Evolutionary conservation across 495 filamentous ascomycete genomes (phyloP), one percentile per base, ranked within the genome.

Genomic region (Penicillium silybi): DNA sequence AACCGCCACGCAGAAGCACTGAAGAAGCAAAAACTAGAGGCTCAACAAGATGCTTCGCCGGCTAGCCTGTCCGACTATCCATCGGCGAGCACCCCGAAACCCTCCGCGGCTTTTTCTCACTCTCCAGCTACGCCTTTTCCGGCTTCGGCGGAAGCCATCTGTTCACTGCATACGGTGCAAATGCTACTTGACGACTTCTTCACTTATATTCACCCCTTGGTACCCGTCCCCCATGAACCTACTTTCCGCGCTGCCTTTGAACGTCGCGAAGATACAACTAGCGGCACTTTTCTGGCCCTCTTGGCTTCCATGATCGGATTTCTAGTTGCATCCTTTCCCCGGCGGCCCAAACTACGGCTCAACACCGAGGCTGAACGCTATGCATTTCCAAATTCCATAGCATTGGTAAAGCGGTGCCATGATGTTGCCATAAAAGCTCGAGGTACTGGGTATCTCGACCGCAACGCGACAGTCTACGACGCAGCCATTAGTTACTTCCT

Each of bases 401-500:
- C 79, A 13, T 69, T 96, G 56, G 83, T 92, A 9, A 83, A 88
- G 26, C 73, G 82, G 37, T 96, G 90, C 58, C 84, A 87, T 46
- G 74, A 82, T 26, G 73, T 93, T 23, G 86, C 86, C 7, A 73
- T 87, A 5, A 77, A 87, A 51, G 87, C 89, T 6, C 77, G 89
- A 41, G 89, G 89, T 5, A 57, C 77, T 1, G 78, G 77, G 8
- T 92, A 91, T 60, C 78, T 86, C 38, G 76, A 85, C 57, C 78
- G 80, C 13, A 80, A 79, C 15, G 73, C 88, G 27, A 87, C 78
- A 2, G 79, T 93, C 1, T 86, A 93, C 52, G 90, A 95, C 68
- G 89, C 89, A 0, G 84, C 83, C 0, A 89, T 86, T n/a, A 93
- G 89, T 68, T 95, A 92, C 60, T 87, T 92, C 56, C 68, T 93